phyloP scores from a whole-genome alignment of 768 basidiomycete species.

The Leccinum rimulosum region DNA sequence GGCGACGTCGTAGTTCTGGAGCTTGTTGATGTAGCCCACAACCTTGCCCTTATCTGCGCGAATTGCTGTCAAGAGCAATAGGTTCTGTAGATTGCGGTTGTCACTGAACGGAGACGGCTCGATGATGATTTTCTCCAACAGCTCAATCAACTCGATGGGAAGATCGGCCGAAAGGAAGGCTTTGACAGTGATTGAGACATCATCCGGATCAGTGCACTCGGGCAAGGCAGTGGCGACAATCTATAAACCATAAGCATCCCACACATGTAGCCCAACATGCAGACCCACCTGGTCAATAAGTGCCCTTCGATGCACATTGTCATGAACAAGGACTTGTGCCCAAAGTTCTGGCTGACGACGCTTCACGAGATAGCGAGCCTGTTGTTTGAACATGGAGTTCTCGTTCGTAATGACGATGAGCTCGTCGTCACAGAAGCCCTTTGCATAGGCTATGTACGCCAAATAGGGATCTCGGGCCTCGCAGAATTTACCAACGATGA shows the following conservation, averaged over 20 bases:
- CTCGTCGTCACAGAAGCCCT: constrained; percentile 98
- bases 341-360: constrained; percentile 93
- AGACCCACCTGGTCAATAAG: constrained; percentile 85
- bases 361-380: constrained; percentile 96
- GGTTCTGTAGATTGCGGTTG: constrained; percentile 94
- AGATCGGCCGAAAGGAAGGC: constrained; percentile 97
- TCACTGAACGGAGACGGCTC: constrained; percentile 98
- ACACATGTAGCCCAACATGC: not conserved
- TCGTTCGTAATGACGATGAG: constrained; percentile 96
- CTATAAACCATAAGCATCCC: constrained; percentile 34
- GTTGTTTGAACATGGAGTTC: constrained; percentile 99
- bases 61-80: constrained; percentile 92
- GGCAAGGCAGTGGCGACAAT: constrained; percentile 94
- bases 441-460: constrained; percentile 98
- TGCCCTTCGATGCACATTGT: constrained; percentile 89
- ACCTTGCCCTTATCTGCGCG: constrained; percentile 99
- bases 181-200: constrained; percentile 98
- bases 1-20: constrained; percentile 89
- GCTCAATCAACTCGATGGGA: constrained; percentile 93
- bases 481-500: constrained; percentile 98
- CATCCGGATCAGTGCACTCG: constrained; percentile 96
- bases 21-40: constrained; percentile 95
- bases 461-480: constrained; percentile 97
- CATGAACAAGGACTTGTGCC: constrained; percentile 88
- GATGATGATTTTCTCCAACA: constrained; percentile 97